Conservation (phyloP, 2,329 filamentous ascomycete genomes). For the Orbilia oligospora region DNA sequence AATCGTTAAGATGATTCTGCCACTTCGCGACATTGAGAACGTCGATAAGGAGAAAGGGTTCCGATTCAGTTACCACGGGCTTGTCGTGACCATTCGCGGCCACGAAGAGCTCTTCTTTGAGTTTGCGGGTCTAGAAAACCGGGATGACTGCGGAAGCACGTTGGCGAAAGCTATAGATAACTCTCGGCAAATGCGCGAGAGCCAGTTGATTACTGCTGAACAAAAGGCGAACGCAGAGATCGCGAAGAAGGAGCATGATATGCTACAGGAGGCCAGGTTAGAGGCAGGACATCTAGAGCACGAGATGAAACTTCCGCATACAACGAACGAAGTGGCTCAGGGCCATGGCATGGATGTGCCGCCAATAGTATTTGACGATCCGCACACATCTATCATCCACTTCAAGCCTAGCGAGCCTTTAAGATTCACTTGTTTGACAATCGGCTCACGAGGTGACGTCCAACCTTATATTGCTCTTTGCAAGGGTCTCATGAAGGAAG, state of each 20-base stretch:
- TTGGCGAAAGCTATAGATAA: conserved; percentile 82
- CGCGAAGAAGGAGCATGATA: conserved; percentile 84
- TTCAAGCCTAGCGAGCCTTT: conserved; percentile 88
- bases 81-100: conserved; percentile 92
- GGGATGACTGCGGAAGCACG: conserved; percentile 90
- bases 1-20: conserved; percentile 77
- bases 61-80: conserved; percentile 87
- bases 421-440: conserved; percentile 91
- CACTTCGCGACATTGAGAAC: conserved; percentile 91
- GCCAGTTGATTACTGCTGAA: conserved; percentile 76
- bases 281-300: conserved; percentile 68
- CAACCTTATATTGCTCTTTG: conserved; percentile 98
- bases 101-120: conserved; percentile 98
- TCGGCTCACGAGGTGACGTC: conserved; percentile 94
- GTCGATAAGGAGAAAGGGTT: conserved; percentile 96
- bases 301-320: conserved; percentile 66
- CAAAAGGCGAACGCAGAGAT: conserved; percentile 79
- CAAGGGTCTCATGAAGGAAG: conserved; percentile 88
- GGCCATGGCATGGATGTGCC: conserved; percentile 71
- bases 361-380: conserved; percentile 89
- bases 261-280: conserved; percentile 80
- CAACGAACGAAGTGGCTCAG: conserved; percentile 61
- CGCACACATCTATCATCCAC: conserved; percentile 86
- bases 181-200: conserved; percentile 78
- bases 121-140: conserved; percentile 80